Evolutionary conservation across 1,284 basidiomycete genomes (phyloP), one percentile per base, ranked within the genome.

Genomic region (Ustilago loliicola): DNA sequence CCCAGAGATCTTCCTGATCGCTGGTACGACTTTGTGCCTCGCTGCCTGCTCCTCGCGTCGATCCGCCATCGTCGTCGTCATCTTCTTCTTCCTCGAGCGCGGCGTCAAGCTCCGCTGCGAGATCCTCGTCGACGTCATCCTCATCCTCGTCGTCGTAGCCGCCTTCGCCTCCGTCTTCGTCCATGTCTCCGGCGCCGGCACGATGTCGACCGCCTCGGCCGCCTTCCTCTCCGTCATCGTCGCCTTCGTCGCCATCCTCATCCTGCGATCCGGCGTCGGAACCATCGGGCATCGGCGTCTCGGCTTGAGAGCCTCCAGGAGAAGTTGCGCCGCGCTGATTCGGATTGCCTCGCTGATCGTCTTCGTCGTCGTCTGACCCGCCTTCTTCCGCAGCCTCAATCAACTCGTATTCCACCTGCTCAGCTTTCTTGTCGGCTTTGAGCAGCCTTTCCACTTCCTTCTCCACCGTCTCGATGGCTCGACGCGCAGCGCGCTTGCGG

Each of bases 391-490:
- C 65, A 23, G 75, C 66, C 57, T 84, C 83, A 29, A 83, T 72
- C 57, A 80, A 77, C 51, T 83, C 85, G 62, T 81, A 85, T 56
- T 85, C 79, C 19, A 94, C 91, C 72, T 93, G 90, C 0, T 91
- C 88, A 1, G 96, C 94, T 61, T 92, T 88, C 11, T 92, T 90
- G 87, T 99, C 97, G 75, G 93, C 92, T 72, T 93, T 93, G 34
- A 99, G 87, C 50, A 99, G 87, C 64, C 95, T 89, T 85, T 99
- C 97, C 1, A 99, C 96, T 85, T 96, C 94, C 87, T 96, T 93
- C 87, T 99, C 96, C 2, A 98, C 95, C 36, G 94, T 96, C 88
- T 98, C 96, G 78, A 98, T 98, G 1, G 94, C 94, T 91, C 94
- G 88, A 86, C 91, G 90, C 83, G 94, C 94, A 40, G 94, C 91